phyloP scores from a whole-genome alignment of 2,329 filamentous ascomycete genomes.

The Penicillium vulpinum region DNA sequence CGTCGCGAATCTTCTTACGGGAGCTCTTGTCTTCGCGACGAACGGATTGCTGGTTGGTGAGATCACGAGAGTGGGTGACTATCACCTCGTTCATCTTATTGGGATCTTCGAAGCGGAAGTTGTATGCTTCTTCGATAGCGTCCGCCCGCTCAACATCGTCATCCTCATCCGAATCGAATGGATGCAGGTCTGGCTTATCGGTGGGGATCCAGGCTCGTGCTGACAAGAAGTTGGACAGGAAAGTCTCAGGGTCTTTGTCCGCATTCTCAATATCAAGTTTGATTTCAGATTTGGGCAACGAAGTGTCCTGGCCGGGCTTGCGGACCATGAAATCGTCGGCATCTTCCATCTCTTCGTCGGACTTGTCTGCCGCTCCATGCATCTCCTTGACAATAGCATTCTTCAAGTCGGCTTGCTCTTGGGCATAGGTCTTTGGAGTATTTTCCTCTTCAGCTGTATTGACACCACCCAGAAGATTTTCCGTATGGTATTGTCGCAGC shows the following conservation, averaged over 20 bases:
- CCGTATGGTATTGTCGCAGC: conserved; percentile 85
- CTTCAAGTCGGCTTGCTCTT: conserved; percentile 86
- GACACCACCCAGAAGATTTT: conserved; percentile 78
- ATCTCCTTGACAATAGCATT: conserved; percentile 76
- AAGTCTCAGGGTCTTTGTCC: conserved; percentile 86
- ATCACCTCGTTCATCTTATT: conserved; percentile 83
- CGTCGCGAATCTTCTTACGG: conserved; percentile 75
- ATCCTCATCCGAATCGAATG: conserved; percentile 91
- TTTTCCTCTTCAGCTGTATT: conserved; percentile 57
- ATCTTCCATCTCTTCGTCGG: conserved; percentile 55
- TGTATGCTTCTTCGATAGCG: conserved; percentile 88
- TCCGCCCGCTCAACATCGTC: conserved; percentile 73
- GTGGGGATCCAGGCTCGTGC: conserved; percentile 82
- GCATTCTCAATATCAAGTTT: conserved; percentile 71
- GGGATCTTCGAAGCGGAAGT: conserved; percentile 92
- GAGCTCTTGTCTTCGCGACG: conserved; percentile 77
- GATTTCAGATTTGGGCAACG: conserved; percentile 47
- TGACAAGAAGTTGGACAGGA: conserved; percentile 93
- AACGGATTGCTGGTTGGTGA: conserved; percentile 77
- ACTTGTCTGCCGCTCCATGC: conserved; percentile 59
- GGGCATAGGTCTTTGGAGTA: conserved; percentile 69
- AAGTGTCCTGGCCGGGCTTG: conserved; percentile 56
- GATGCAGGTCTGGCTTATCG: conserved; percentile 66
- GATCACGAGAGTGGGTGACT: conserved; percentile 84
- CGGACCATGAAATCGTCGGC: conserved; percentile 75